These are phyloP conservation scores for Aurinia saxatilis DNA, from an alignment of 345 rosid species.

Conservation along the genomic window DNA sequence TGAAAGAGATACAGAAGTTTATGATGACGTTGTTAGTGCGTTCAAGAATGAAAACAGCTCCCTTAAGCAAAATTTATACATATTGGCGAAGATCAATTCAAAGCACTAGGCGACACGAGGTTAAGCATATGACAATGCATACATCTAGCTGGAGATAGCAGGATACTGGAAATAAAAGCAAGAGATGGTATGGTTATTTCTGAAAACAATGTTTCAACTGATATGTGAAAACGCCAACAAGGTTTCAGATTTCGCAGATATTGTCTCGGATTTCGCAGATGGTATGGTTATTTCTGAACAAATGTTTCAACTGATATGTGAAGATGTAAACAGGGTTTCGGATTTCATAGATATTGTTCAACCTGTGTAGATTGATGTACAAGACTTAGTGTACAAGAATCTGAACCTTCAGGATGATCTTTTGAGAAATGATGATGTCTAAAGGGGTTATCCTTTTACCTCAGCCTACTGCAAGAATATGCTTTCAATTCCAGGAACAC, in stretches of 20 bases:
- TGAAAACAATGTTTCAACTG: conserved; percentile 42
- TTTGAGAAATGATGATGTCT: conserved; percentile 76
- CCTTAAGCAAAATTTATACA: conserved; percentile 26
- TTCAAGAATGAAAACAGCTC: conserved; percentile 38
- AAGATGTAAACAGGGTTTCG: conserved; percentile 35
- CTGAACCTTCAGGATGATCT: conserved; percentile 52
- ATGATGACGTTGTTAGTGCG: conserved; percentile 26
- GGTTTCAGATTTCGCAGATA: conserved; percentile 40
- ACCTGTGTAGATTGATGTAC: conserved; percentile 38
- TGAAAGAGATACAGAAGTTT: conserved; percentile 33
- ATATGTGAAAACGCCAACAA: conserved; percentile 40
- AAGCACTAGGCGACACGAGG: conserved; percentile 32
- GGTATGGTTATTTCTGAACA: conserved; percentile 33
- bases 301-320: conserved; percentile 44
- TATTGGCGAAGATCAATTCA: conserved; percentile 22
- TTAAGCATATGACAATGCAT: conserved; percentile 31
- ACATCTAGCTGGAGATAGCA: conserved; percentile 27
- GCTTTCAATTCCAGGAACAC: conserved; percentile 69
- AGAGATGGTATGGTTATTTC: conserved; percentile 31
- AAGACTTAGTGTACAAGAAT: conserved; percentile 52
- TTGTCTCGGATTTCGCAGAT: too few relatives aligned
- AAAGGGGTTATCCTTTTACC: conserved; percentile 74
- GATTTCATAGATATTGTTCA: conserved; percentile 45
- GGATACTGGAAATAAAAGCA: conserved; percentile 32
- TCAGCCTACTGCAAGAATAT: conserved; percentile 84